A percentile compares a stretch with the other conserved stretches of the same genome.
Conservation (phyloP, 2,329 filamentous ascomycete species). For the Trichoderma gracile region DNA sequence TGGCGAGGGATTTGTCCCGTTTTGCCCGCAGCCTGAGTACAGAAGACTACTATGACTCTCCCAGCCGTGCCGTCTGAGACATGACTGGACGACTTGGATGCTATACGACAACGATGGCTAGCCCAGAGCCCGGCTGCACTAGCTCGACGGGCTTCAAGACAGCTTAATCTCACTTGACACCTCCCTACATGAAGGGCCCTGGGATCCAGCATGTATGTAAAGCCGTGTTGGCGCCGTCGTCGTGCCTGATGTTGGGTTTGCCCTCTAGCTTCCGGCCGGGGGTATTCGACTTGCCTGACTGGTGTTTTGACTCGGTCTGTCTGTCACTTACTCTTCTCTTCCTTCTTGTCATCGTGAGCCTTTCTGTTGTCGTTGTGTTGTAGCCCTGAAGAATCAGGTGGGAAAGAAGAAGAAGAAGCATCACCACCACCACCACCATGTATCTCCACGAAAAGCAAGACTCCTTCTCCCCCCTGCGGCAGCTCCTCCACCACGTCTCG, state of each 20-base stretch:
- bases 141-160: constrained; percentile 2
- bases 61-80: neutral
- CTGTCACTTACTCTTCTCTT: neutral
- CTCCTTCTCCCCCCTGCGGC: constrained; percentile 9
- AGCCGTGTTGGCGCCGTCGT: neutral
- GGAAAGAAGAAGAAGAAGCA: neutral
- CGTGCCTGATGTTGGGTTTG: neutral
- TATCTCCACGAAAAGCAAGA: constrained; percentile 9
- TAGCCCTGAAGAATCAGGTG: neutral
- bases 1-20: neutral
- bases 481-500: neutral
- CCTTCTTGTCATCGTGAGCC: neutral
- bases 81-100: too few relatives aligned
- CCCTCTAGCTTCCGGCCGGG: neutral
- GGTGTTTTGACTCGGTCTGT: neutral
- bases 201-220: neutral
- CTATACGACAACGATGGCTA: neutral
- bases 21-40: constrained; percentile 1
- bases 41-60: too few relatives aligned
- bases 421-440: neutral
- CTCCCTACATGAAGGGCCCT: neutral
- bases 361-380: neutral
- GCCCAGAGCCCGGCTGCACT: neutral
- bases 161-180: constrained; percentile 17
- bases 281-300: neutral